Conservation (phyloP, 805 yeast species). For the Candida pini region DNA sequence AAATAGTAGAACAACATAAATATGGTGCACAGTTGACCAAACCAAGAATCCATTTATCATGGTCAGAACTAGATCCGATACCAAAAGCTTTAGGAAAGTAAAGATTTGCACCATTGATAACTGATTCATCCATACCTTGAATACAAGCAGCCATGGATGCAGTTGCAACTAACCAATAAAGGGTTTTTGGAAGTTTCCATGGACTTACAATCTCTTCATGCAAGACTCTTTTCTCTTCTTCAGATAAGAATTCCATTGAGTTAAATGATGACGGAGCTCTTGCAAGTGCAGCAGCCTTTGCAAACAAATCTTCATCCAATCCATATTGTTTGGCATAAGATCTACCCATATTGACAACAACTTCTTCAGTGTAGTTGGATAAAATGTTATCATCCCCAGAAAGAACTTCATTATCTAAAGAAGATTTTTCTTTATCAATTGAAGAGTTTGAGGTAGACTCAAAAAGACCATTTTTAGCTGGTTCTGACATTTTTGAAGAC, state of each 20-base stretch:
- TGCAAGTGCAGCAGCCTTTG: slow-evolving; percentile 63
- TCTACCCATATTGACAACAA: slow-evolving; percentile 66
- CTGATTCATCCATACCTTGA: slow-evolving; percentile 78
- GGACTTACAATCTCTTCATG: slow-evolving; percentile 41
- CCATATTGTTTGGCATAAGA: slow-evolving; percentile 53
- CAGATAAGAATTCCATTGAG: slow-evolving; percentile 48
- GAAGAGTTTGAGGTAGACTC: neutral
- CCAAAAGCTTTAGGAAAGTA: slow-evolving; percentile 55
- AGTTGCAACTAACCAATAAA: slow-evolving; percentile 52
- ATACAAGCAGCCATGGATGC: slow-evolving; percentile 77
- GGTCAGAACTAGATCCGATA: slow-evolving; percentile 37
- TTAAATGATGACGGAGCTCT: slow-evolving; percentile 53
- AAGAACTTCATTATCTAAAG: neutral
- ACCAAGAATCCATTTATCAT: slow-evolving; percentile 55
- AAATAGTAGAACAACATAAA: slow-evolving; percentile 52
- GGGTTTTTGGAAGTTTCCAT: slow-evolving; percentile 40
- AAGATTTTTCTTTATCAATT: neutral
- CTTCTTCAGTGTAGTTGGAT: slow-evolving; percentile 53
- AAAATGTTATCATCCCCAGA: slow-evolving; percentile 38
- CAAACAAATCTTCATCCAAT: slow-evolving; percentile 54
- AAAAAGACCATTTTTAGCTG: neutral
- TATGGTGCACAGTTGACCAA: slow-evolving; percentile 68
- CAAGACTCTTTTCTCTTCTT: slow-evolving; percentile 49
- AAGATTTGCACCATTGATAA: slow-evolving; percentile 65
- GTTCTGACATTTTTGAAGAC: no score